Evolutionary conservation across 768 basidiomycete genomes (phyloP).

Genomic region (Sarcodon sp.): DNA sequence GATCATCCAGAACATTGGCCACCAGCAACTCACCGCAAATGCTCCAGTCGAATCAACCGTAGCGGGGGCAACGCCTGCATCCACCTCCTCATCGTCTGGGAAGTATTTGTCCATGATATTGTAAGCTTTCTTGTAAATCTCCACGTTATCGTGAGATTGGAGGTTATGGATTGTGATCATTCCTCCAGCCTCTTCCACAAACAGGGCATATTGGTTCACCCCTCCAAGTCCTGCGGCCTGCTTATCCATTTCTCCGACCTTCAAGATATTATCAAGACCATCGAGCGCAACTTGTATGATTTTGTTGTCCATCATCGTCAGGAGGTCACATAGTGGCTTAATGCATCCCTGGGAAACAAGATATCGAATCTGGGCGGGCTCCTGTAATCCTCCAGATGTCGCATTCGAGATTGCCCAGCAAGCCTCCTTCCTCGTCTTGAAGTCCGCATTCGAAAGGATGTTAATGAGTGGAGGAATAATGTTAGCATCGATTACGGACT

Average conservation of each 20-base stretch:
- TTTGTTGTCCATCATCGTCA: constrained; percentile 99
- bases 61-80: constrained; percentile 68
- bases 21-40: constrained; percentile 45
- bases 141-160: constrained; percentile 98
- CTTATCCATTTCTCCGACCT: constrained; percentile 95
- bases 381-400: constrained; percentile 93
- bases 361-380: constrained; percentile 95
- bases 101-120: constrained; percentile 98
- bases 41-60: constrained; percentile 61
- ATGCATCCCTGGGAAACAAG: constrained; percentile 97
- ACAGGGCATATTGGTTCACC: constrained; percentile 87
- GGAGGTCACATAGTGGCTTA: constrained; percentile 93
- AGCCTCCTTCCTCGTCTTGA: constrained; percentile 99
- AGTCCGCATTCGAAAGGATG: constrained; percentile 94
- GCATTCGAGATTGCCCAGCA: constrained; percentile 99
- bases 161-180: constrained; percentile 99
- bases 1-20: not conserved
- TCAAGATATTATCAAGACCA: constrained; percentile 95
- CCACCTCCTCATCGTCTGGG: constrained; percentile 93
- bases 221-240: constrained; percentile 68
- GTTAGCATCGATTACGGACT: constrained; percentile 94
- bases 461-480: constrained; percentile 98
- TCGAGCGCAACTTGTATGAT: constrained; percentile 98
- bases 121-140: constrained; percentile 99
- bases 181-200: constrained; percentile 95